Conservation (phyloP, 2,329 filamentous ascomycete species). For the Penicillium psychrosexuale region DNA sequence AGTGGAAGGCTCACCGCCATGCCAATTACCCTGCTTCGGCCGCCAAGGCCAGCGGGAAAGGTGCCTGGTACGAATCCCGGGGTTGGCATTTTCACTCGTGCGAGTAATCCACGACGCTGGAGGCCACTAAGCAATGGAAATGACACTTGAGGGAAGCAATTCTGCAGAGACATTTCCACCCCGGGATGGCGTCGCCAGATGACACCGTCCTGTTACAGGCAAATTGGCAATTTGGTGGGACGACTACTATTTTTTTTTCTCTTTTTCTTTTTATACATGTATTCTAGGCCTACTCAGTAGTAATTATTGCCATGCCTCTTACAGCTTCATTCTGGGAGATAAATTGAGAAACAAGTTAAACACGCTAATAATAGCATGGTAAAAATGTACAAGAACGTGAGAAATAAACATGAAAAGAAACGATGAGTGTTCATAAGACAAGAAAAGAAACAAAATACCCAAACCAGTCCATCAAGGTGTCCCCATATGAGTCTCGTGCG, state of each 20-base stretch:
- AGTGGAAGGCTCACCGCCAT: constrained; percentile 40
- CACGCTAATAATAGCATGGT: neutral
- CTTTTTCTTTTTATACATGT: constrained; percentile 11
- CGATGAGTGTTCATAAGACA: neutral
- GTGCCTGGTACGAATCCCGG: constrained; percentile 57
- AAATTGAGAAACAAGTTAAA: neutral
- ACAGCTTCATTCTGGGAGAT: neutral
- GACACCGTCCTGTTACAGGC: constrained; percentile 47
- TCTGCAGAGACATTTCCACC: constrained; percentile 56
- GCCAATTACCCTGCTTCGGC: constrained; percentile 39
- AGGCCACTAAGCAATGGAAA: constrained; percentile 53
- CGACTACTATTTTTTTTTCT: constrained; percentile 33
- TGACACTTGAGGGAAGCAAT: constrained; percentile 58
- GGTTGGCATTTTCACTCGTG: constrained; percentile 53
- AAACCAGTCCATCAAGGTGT: neutral
- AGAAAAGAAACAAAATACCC: neutral
- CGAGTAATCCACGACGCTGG: constrained; percentile 56
- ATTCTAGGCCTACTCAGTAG: too few relatives aligned
- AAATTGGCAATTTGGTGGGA: constrained; percentile 35
- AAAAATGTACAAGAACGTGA: neutral
- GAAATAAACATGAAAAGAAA: neutral
- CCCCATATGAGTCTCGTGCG: constrained; percentile 4
- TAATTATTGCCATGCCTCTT: neutral
- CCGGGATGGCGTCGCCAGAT: constrained; percentile 55
- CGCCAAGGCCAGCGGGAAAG: constrained; percentile 36